phyloP scores from a whole-genome alignment of 2,329 filamentous ascomycete genomes.

The Lasiodiplodia theobromae region DNA sequence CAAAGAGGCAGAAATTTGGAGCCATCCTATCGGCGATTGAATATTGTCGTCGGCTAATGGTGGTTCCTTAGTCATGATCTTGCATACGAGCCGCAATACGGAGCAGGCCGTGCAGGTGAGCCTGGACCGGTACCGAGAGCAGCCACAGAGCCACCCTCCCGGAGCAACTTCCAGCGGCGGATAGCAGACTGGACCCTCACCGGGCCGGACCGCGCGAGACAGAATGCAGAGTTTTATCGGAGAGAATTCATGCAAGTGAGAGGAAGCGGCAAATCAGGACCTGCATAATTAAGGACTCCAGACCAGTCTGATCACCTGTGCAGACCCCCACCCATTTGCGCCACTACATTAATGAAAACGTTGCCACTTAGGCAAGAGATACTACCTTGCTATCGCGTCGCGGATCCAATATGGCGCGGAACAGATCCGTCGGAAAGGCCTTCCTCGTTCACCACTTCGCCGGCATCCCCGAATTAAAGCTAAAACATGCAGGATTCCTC shows the following conservation, averaged over 20 bases:
- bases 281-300: not conserved
- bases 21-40: not conserved
- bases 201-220: conserved; percentile 13
- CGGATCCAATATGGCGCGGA: conserved; percentile 3
- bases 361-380: not conserved
- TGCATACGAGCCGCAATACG: conserved; percentile 4
- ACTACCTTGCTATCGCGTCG: not conserved
- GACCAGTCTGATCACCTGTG: not conserved
- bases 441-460: not conserved
- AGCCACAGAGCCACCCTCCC: not conserved
- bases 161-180: not conserved
- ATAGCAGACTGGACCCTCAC: not conserved
- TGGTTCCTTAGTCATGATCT: conserved; percentile 2
- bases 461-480: not conserved
- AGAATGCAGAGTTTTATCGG: not conserved
- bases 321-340: not conserved
- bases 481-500: not conserved
- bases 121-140: conserved; percentile 4
- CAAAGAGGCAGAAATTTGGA: not conserved
- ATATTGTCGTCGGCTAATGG: conserved; percentile 8
- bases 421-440: not conserved
- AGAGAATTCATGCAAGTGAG: not conserved
- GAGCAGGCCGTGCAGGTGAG: not conserved
- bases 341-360: conserved; percentile 18
- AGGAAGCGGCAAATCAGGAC: not conserved